Conservation (phyloP, 164 flowering plant genomes). For the Liquidambar formosana region DNA sequence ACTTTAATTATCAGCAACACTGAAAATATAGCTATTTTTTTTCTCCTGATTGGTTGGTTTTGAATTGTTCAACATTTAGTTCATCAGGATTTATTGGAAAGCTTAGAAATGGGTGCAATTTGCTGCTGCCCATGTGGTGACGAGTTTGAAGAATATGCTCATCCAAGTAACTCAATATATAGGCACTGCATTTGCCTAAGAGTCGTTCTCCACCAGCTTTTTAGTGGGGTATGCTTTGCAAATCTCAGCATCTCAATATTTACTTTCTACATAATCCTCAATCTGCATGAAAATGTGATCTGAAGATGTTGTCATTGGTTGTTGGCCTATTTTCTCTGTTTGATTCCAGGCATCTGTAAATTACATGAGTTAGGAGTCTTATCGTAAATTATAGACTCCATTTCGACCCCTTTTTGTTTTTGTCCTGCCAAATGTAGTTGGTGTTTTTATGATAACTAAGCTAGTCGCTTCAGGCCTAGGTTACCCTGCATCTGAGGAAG, state of each 20-base stretch:
- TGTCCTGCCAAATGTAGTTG: no score
- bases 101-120: conserved; percentile 43
- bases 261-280: not conserved
- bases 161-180: conserved; percentile 42
- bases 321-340: not conserved
- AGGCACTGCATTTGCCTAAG: conserved; percentile 55
- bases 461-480: no score
- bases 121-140: conserved; percentile 62
- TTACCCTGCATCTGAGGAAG: no score
- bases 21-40: not conserved
- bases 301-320: not conserved
- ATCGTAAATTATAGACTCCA: not conserved
- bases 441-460: no score
- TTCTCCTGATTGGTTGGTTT: not conserved
- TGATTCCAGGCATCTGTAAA: not conserved
- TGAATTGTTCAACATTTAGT: not conserved
- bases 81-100: conserved; percentile 7
- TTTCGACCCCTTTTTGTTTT: no score
- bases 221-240: conserved; percentile 43
- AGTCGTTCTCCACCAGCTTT: conserved; percentile 51
- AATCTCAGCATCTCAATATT: not conserved
- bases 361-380: not conserved
- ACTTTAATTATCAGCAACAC: not conserved
- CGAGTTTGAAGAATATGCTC: conserved; percentile 45
- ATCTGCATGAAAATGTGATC: not conserved